Percentiles rank a stretch among this genome's conserved stretches.
phyloP scores from a whole-genome alignment of 106 monocot species.

The Acorus gramineus region DNA sequence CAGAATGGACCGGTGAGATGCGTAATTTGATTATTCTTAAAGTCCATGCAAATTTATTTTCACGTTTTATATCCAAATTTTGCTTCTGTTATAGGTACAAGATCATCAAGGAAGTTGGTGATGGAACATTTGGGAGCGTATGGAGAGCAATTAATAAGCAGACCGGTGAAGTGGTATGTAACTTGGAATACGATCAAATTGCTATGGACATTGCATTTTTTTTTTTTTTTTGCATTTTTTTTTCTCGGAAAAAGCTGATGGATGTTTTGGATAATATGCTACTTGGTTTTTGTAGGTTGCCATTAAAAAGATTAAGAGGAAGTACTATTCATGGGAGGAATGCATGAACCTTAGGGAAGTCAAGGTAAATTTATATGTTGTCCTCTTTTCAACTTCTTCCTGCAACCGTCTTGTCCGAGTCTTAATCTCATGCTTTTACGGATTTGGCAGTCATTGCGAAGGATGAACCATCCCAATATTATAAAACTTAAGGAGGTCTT shows the following conservation, averaged over 20 bases:
- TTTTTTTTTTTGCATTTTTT: not conserved
- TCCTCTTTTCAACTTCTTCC: not conserved
- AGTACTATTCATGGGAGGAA: conserved; percentile 96
- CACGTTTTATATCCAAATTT: no score
- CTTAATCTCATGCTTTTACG: no score
- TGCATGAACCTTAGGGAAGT: conserved; percentile 96
- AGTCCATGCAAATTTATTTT: no score
- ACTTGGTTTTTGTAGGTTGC: conserved; percentile 56
- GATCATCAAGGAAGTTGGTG: conserved; percentile 77
- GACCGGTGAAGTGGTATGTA: conserved; percentile 59
- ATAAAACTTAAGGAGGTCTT: conserved; percentile 95
- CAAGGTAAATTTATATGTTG: conserved; percentile 42
- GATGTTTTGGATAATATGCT: not conserved
- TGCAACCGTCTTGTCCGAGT: not conserved
- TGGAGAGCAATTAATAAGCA: conserved; percentile 66
- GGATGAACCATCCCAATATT: conserved; percentile 97
- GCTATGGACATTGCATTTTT: no score
- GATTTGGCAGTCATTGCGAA: conserved; percentile 53
- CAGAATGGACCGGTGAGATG: conserved; percentile 22
- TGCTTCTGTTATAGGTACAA: conserved; percentile 39
- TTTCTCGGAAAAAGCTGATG: not conserved
- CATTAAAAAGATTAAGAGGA: conserved; percentile 97
- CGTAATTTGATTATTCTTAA: no score
- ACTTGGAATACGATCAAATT: not conserved
- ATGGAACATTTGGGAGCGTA: conserved; percentile 75